These are phyloP conservation scores for Cucurbita pepo DNA, from an alignment of 306 rosid species.

Conservation along the genomic window DNA sequence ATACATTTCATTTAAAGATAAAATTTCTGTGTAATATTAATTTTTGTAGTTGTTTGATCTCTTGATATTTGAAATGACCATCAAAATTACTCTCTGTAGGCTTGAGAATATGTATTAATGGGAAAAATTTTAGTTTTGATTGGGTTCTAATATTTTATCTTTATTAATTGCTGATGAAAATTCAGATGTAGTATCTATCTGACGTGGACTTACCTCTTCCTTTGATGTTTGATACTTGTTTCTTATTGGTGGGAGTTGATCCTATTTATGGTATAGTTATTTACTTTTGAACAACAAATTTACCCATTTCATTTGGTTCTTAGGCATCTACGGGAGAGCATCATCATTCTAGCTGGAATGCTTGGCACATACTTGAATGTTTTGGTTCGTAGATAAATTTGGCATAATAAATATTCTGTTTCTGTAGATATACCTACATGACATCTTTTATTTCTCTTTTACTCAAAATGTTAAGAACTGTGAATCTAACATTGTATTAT, in stretches of 20 bases:
- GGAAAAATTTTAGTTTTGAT: not conserved
- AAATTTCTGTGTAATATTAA: not conserved
- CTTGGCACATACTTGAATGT: conserved; percentile 71
- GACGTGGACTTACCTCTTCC: not conserved
- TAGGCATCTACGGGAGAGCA: conserved; percentile 66
- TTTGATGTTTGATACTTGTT: not conserved
- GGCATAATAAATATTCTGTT: conserved; percentile 1
- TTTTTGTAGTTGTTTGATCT: not conserved
- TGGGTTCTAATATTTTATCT: not conserved
- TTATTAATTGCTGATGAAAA: not conserved
- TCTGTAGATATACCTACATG: not conserved
- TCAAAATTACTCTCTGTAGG: not conserved
- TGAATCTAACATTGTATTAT: not conserved
- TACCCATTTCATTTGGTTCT: conserved; percentile 15
- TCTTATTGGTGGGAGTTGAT: not conserved
- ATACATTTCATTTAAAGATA: not conserved
- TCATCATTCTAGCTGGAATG: conserved; percentile 73
- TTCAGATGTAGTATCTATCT: not conserved
- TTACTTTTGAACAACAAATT: not conserved
- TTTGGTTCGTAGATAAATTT: conserved; percentile 50
- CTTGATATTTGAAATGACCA: not conserved
- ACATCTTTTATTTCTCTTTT: not conserved
- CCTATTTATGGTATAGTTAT: not conserved
- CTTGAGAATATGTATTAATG: not conserved
- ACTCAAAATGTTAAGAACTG: not conserved